Evolutionary conservation across 805 yeast species (phyloP).

Genomic region (Kregervanrija pseudodelftensis): DNA sequence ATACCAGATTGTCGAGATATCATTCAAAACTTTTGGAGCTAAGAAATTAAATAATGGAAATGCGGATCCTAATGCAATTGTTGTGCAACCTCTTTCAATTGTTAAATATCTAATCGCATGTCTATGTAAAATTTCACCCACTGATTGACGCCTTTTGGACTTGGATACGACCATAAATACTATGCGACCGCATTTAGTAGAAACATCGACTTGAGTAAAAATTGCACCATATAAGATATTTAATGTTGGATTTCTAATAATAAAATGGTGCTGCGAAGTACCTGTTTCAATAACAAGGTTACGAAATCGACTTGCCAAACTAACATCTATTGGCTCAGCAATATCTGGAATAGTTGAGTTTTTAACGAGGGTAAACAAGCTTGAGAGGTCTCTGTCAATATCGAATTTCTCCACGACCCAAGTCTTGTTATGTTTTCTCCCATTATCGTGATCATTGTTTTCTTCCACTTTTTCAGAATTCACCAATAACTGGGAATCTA

Average conservation of each 20-base stretch:
- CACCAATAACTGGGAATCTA: too few species aligned
- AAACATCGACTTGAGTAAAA: conserved; percentile 43
- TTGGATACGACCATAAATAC: conserved; percentile 45
- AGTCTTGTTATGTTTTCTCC: conserved; percentile 19
- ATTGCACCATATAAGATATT: conserved; percentile 49
- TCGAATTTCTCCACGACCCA: conserved; percentile 58
- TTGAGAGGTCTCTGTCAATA: conserved; percentile 42
- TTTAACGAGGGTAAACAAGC: conserved; percentile 37
- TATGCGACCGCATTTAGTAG: conserved; percentile 34
- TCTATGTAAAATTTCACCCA: conserved; percentile 47
- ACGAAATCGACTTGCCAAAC: conserved; percentile 7
- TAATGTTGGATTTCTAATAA: conserved; percentile 49
- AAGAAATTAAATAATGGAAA: conserved; percentile 34
- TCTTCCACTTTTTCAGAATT: not conserved
- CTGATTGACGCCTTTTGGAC: conserved; percentile 45
- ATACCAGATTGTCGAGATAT: conserved; percentile 10
- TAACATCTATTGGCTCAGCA: conserved; percentile 2
- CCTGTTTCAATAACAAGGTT: conserved; percentile 15
- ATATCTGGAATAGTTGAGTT: conserved; percentile 22
- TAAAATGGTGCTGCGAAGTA: conserved; percentile 39
- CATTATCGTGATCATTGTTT: not conserved
- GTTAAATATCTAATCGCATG: conserved; percentile 44
- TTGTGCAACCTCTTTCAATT: conserved; percentile 35
- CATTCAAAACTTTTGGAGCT: conserved; percentile 5
- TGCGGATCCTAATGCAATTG: conserved; percentile 35